Evolutionary conservation across 768 basidiomycete species (phyloP).

Genomic region (Leccinum arenicola): DNA sequence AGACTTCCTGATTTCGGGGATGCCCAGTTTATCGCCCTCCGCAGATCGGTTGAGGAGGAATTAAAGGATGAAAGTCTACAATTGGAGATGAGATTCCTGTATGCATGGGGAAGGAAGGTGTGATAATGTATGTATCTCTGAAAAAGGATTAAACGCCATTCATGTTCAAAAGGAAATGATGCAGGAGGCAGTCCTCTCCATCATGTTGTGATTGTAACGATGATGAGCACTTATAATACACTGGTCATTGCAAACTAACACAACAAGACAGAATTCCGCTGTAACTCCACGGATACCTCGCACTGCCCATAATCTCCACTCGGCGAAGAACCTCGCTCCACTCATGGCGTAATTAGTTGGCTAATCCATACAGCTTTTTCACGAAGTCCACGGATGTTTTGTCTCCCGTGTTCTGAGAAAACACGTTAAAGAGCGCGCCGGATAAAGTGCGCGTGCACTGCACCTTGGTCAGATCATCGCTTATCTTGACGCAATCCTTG

Average conservation of each 20-base stretch:
- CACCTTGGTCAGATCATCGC: slow-evolving; percentile 87
- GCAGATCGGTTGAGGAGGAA: background rate
- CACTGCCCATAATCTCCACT: background rate
- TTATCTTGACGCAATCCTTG: slow-evolving; percentile 85
- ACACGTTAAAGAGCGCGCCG: background rate
- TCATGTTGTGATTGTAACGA: background rate
- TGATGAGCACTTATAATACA: background rate
- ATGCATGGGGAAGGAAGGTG: slow-evolving; percentile 5
- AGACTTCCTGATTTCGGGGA: background rate
- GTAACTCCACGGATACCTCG: background rate
- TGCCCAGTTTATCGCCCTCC: background rate
- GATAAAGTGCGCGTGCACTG: background rate
- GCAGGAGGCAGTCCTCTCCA: background rate
- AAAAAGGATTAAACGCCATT: background rate
- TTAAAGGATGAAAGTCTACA: background rate
- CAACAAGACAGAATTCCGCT: background rate
- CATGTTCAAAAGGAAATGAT: background rate
- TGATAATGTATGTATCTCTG: background rate
- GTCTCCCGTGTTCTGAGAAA: slow-evolving; percentile 69
- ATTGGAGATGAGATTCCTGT: slow-evolving; percentile 1
- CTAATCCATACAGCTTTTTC: slow-evolving; percentile 36
- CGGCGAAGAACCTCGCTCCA: background rate
- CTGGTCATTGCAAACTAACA: background rate
- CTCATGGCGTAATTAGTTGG: background rate
- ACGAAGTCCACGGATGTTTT: slow-evolving; percentile 54